Conservation (phyloP, 1,284 basidiomycete genomes). For the Austroboletus niveus region DNA sequence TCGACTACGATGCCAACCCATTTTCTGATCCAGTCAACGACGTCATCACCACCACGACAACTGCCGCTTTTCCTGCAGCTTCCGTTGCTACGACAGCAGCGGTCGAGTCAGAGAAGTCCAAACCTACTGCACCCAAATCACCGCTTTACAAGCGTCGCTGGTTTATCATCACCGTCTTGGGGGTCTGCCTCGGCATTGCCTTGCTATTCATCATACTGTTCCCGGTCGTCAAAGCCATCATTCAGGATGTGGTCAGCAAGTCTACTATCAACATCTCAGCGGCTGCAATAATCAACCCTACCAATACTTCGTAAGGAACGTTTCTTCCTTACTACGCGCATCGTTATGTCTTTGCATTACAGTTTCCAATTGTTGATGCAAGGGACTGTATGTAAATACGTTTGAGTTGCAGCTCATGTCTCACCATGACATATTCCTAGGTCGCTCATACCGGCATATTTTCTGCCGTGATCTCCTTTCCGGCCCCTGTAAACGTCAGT, state of each 20-base stretch:
- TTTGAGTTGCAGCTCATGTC: background rate
- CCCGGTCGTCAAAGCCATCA: constrained; percentile 63
- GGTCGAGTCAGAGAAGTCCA: constrained; percentile 19
- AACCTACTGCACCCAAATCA: constrained; percentile 29
- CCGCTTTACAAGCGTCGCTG: constrained; percentile 39
- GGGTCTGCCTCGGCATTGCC: constrained; percentile 50
- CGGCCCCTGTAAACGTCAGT: constrained; percentile 48
- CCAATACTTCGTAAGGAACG: constrained; percentile 52
- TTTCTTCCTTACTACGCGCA: background rate
- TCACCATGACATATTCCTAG: constrained; percentile 28
- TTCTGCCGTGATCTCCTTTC: constrained; percentile 57
- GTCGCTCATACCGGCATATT: constrained; percentile 63
- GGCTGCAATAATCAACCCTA: constrained; percentile 48
- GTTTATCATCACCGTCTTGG: constrained; percentile 46
- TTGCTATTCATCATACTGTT: constrained; percentile 63
- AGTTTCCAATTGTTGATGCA: constrained; percentile 52
- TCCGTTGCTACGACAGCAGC: constrained; percentile 5
- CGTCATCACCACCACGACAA: constrained; percentile 24
- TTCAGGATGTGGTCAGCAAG: constrained; percentile 58
- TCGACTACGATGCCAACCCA: constrained; percentile 15
- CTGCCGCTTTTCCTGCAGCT: background rate
- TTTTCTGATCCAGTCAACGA: constrained; percentile 5
- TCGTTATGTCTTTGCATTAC: background rate
- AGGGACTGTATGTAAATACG: constrained; percentile 39
- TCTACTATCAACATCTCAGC: constrained; percentile 49